phyloP scores from a whole-genome alignment of 2,329 filamentous ascomycete genomes.

The Huntiella savannae region DNA sequence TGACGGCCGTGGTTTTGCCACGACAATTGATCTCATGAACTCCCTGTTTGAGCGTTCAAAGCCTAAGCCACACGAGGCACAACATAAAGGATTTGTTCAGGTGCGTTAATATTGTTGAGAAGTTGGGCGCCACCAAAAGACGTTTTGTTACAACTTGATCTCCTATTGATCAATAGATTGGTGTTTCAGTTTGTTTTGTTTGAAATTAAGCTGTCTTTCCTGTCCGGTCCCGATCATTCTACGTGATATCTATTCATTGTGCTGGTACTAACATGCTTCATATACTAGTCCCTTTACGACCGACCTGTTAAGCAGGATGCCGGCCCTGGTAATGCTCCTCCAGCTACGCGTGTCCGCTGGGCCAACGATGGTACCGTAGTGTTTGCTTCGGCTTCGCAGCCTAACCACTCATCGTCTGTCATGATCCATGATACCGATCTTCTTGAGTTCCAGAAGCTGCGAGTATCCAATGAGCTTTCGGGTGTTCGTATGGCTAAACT shows the following conservation, averaged over 20 bases:
- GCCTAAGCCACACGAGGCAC: slow-evolving; percentile 32
- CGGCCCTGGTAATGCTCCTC: slow-evolving; percentile 4
- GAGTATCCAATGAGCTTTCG: slow-evolving; percentile 42
- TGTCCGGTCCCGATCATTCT: neutral
- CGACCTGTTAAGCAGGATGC: slow-evolving; percentile 50
- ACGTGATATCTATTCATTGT: neutral
- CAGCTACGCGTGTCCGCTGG: slow-evolving; percentile 53
- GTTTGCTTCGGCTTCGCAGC: slow-evolving; percentile 23
- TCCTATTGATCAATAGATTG: too few species aligned
- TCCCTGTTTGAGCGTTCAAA: slow-evolving; percentile 66
- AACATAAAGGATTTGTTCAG: slow-evolving; percentile 53
- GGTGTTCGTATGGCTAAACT: slow-evolving; percentile 48
- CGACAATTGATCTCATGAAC: slow-evolving; percentile 90
- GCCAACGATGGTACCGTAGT: slow-evolving; percentile 55
- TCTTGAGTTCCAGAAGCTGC: slow-evolving; percentile 31
- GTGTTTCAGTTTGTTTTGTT: too few species aligned
- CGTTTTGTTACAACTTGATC: neutral
- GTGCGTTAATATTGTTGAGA: slow-evolving; percentile 43
- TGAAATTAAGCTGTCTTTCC: neutral
- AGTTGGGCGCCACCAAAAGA: neutral
- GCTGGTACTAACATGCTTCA: slow-evolving; percentile 16
- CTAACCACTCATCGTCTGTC: neutral
- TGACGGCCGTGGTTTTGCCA: slow-evolving; percentile 53
- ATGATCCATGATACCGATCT: slow-evolving; percentile 3
- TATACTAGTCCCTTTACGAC: slow-evolving; percentile 65